Base-by-base conservation (phyloP, 192 early-diverging fungal genomes). In the Rhizophlyctis rosea region DNA sequence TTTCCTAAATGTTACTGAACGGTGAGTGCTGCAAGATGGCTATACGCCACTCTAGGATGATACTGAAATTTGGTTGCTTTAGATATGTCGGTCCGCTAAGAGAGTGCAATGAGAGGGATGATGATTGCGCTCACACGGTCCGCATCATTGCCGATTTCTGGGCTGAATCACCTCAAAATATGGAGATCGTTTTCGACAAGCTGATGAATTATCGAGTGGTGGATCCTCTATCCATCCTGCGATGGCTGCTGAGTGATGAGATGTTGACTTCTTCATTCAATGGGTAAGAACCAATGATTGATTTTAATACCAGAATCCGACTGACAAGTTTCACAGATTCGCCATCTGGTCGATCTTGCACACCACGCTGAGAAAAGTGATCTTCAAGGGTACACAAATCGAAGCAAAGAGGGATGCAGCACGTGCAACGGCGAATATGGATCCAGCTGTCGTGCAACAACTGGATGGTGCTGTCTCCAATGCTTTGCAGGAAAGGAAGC, bases 171-270 rank as follows among this genome's bases (percentile, higher is more conserved):
- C 84, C 90, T 27, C 94, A 91, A 68, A 93, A 96, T 70, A 72
- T 94, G 71, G 90, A 90, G 14, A 96, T 99, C 61, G 78, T 93
- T 25, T 74, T 98, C 60, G 94, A 93, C 73, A 98, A 98, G 71
- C 78, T 99, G 60, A 75, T 96, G 58, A 94, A 95, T 72, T 99
- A 99, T 76, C 87, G 93, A 31, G 87, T 99, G 2, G 80, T 97
- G 35, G 92, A 94, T 57, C 89, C 93, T 16, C 75, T 75, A 48
- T 82, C 86, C 13, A 89, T 97, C 31, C 73, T 96, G 48, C 73
- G 82, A 31, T 90, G 91, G 90, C 73, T 91, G 28, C 87, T 96
- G 4, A 36, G 44, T 39, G 31, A 65, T 47, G 62, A 65, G 9
- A 53, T 72, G 21, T 61, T 81, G 29, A 65, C 55, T 23, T 32